Conservation (phyloP, 2,329 filamentous ascomycete genomes). For the Colletotrichum salicis region DNA sequence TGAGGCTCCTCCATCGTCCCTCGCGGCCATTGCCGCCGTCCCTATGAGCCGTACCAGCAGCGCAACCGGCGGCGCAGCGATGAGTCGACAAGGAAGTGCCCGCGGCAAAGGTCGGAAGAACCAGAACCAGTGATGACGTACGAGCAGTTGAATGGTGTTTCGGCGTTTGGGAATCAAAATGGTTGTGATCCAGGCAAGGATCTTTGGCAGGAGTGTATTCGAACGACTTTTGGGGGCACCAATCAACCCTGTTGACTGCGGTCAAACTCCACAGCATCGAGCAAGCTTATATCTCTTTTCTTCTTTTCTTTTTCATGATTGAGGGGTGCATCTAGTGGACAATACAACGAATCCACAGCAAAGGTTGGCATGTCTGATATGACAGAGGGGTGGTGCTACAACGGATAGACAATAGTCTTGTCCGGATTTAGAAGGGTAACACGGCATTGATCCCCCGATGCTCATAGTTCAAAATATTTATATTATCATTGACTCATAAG, state of each 20-base stretch:
- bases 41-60: conserved; percentile 69
- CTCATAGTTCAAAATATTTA: conserved; percentile 23
- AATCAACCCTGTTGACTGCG: conserved; percentile 7
- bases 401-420: neutral
- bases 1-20: conserved; percentile 44
- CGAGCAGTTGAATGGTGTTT: conserved; percentile 19
- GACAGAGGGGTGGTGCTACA: conserved; percentile 4
- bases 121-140: conserved; percentile 42
- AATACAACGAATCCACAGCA: conserved; percentile 6
- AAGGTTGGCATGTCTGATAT: conserved; percentile 13
- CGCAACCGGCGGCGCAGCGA: conserved; percentile 61
- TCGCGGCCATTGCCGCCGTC: conserved; percentile 47
- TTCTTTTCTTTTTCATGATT: conserved; percentile 9
- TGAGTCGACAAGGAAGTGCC: conserved; percentile 66
- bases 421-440: neutral
- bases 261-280: conserved; percentile 7
- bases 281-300: conserved; percentile 16
- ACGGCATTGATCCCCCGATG: conserved; percentile 31
- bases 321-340: conserved; percentile 13
- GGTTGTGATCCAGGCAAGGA: neutral
- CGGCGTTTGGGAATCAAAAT: conserved; percentile 25
- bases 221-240: conserved; percentile 1
- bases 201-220: neutral
- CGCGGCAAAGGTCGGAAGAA: conserved; percentile 57
- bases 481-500: conserved; percentile 23